phyloP scores from a whole-genome alignment of 2,329 filamentous ascomycete genomes.

The Cytospora piceae region DNA sequence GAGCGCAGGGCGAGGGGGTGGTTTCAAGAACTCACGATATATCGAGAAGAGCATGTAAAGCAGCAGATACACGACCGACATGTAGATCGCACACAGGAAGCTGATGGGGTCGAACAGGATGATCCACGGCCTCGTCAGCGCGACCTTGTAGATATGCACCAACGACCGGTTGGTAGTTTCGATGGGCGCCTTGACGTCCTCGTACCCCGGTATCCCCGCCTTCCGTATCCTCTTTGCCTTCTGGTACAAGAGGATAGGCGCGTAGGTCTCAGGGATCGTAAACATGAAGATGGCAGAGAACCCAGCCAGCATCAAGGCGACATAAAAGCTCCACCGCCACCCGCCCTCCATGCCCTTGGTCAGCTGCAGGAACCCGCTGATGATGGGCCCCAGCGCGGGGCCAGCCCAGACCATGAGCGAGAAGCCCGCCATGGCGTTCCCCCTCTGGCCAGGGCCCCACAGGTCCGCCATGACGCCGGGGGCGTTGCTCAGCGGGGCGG shows the following conservation, averaged over 20 bases:
- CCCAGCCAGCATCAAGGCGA: constrained; percentile 49
- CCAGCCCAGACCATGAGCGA: constrained; percentile 57
- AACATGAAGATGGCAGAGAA: constrained; percentile 51
- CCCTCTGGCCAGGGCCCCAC: constrained; percentile 55
- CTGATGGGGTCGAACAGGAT: constrained; percentile 59
- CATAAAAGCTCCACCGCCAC: constrained; percentile 59
- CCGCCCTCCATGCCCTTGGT: constrained; percentile 43
- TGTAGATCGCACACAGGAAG: constrained; percentile 55
- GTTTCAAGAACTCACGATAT: constrained; percentile 49
- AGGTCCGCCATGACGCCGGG: constrained; percentile 58
- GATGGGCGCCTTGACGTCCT: constrained; percentile 53
- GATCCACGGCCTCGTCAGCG: constrained; percentile 55
- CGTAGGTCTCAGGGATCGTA: constrained; percentile 61
- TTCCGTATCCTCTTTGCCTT: constrained; percentile 57
- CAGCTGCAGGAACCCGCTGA: constrained; percentile 60
- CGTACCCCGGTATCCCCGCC: constrained; percentile 54
- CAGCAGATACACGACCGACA: constrained; percentile 56
- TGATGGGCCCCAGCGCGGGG: constrained; percentile 57
- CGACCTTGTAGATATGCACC: constrained; percentile 50
- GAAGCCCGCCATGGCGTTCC: constrained; percentile 59
- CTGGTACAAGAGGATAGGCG: constrained; percentile 52
- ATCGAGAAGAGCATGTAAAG: constrained; percentile 63
- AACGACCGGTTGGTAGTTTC: constrained; percentile 52
- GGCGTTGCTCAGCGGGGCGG: constrained; percentile 52
- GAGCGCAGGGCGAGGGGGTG: no score